Conservation (phyloP, 176 grass and related monocot genomes). For the Hordeum marinum region DNA sequence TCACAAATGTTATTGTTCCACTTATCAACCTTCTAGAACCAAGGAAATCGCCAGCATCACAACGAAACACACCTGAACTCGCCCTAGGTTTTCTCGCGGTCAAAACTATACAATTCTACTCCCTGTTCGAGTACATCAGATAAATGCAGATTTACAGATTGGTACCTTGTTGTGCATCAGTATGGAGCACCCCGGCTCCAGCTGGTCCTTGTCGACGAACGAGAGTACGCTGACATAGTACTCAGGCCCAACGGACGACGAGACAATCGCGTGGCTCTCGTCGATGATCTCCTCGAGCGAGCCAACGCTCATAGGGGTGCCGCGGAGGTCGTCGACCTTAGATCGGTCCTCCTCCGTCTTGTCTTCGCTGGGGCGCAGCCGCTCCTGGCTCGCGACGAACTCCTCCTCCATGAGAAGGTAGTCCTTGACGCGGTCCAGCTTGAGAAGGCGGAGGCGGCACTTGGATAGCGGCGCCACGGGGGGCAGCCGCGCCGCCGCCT, state of each 20-base stretch:
- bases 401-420: constrained; percentile 87
- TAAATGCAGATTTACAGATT: neutral
- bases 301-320: constrained; percentile 76
- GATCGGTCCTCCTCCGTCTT: constrained; percentile 88
- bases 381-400: constrained; percentile 67
- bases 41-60: neutral
- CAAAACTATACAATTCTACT: constrained; percentile 10
- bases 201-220: constrained; percentile 87
- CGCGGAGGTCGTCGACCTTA: constrained; percentile 79
- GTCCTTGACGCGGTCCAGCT: constrained; percentile 80
- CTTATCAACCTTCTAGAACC: neutral
- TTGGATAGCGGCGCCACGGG: constrained; percentile 69
- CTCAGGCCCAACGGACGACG: constrained; percentile 72
- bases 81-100: neutral
- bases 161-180: constrained; percentile 87
- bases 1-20: neutral
- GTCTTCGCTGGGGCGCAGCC: constrained; percentile 66
- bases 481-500: constrained; percentile 67
- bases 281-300: constrained; percentile 90
- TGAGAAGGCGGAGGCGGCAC: constrained; percentile 75
- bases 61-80: constrained; percentile 10
- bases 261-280: constrained; percentile 74
- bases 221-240: constrained; percentile 74
- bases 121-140: neutral
- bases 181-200: constrained; percentile 79